These are phyloP conservation scores for Trichoderma koningii DNA, from an alignment of 2,329 filamentous ascomycete species.

Conservation along the genomic window DNA sequence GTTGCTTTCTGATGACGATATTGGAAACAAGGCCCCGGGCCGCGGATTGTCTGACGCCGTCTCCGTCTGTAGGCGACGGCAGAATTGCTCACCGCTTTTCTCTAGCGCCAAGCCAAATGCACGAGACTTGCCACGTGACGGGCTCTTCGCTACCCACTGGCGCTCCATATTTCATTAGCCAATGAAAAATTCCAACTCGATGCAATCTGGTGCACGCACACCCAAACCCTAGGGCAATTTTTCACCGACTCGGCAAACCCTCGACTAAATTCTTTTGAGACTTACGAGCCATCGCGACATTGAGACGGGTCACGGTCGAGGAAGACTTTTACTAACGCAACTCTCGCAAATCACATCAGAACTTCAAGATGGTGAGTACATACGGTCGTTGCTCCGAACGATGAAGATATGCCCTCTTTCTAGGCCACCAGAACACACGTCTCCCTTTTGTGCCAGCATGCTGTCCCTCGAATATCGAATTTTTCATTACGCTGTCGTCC, in stretches of 20 bases:
- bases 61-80: conserved; percentile 26
- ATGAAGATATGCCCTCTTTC: conserved; percentile 26
- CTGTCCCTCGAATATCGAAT: conserved; percentile 27
- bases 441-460: conserved; percentile 26
- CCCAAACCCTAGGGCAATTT: conserved; percentile 45
- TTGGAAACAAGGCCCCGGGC: conserved; percentile 6
- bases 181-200: conserved; percentile 40
- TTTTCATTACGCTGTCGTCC: conserved; percentile 25
- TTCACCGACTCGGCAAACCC: conserved; percentile 42
- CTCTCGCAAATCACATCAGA: conserved; percentile 47
- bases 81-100: conserved; percentile 36
- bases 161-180: conserved; percentile 28
- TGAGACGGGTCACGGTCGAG: conserved; percentile 42
- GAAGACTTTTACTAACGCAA: conserved; percentile 41
- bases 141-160: conserved; percentile 5
- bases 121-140: conserved; percentile 35
- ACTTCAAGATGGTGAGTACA: conserved; percentile 53
- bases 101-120: not conserved
- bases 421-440: conserved; percentile 5
- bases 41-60: conserved; percentile 14
- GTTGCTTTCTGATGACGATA: conserved; percentile 23
- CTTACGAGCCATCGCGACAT: conserved; percentile 40
- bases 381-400: conserved; percentile 27
- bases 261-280: conserved; percentile 39
- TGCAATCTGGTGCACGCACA: conserved; percentile 31